Conservation (phyloP, 2,329 filamentous ascomycete species). For the Ophioceras dolichostomum region DNA sequence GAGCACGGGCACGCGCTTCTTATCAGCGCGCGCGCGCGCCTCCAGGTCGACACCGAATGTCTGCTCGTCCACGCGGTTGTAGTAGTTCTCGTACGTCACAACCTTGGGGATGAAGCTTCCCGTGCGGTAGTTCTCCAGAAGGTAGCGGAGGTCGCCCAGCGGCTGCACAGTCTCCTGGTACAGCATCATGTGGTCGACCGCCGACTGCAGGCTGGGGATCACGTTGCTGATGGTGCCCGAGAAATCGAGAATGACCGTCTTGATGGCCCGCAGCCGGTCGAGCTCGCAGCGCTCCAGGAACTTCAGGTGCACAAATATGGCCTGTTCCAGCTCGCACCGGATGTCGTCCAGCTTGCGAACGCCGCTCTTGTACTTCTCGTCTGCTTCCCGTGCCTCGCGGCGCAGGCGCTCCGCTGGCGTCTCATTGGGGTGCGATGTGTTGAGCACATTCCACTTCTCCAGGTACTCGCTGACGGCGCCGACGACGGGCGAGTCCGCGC, state of each 20-base stretch:
- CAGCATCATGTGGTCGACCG: constrained; percentile 96
- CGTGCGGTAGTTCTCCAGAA: constrained; percentile 94
- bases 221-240: constrained; percentile 96
- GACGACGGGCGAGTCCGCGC: constrained; percentile 65
- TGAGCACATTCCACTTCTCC: constrained; percentile 84
- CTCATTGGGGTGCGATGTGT: constrained; percentile 85
- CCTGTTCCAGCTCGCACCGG: constrained; percentile 89
- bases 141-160: constrained; percentile 74
- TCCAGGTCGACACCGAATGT: constrained; percentile 98
- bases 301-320: constrained; percentile 81
- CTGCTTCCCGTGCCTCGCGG: constrained; percentile 78
- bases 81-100: constrained; percentile 95
- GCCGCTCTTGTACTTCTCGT: constrained; percentile 83
- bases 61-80: constrained; percentile 95
- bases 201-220: constrained; percentile 88
- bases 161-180: constrained; percentile 99
- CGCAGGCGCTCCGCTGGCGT: constrained; percentile 77
- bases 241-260: constrained; percentile 95
- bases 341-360: constrained; percentile 82
- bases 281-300: constrained; percentile 97
- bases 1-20: constrained; percentile 87
- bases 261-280: constrained; percentile 93
- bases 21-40: constrained; percentile 80
- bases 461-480: constrained; percentile 82
- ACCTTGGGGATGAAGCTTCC: constrained; percentile 86